Base-by-base conservation (phyloP, 192 early-diverging fungal species). In the Coemansia sp. region DNA sequence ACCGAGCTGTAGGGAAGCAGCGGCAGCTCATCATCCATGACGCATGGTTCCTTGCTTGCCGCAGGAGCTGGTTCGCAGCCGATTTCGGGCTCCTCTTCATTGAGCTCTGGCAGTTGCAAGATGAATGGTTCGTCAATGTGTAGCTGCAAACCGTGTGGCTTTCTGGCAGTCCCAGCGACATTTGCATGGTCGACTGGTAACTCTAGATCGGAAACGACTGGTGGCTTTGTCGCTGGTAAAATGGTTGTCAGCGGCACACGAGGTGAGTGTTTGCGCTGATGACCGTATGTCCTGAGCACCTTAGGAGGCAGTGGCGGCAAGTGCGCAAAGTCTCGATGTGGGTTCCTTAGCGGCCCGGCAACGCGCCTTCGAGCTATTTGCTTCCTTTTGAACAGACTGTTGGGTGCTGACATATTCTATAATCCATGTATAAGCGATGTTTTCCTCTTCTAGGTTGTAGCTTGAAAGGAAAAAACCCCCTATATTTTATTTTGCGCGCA, bases 281-380 rank as follows among this genome's bases (percentile, higher is more conserved):
- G 8, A 44, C 53, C 46, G 23, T 77, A 77, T 20, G 64, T 77
- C n/a, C 46, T 64, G 41, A 60, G 52, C 4, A 72, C 62, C 15
- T 20, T 20, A 3, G 78, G 78, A n/a, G 73, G 78, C 35, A 81
- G 39, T 8, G 78, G 78, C 11, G 78, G 78, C 60, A 75, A 18
- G 38, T 51, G 58, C 6, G 49, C 39, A 55, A 69, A 71, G 39
- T 72, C 60, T 11, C 69, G 56, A 23, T n/a, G 52, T 23, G 72
- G 61, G 35, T 75, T 64, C 15, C 53, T 65, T 18, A 67, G 34
- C 0, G 66, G 62, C 0, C 67, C 72, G 14, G 66, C 72, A 16
- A 80, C 58, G 7, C 77, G 72, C 16, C 64, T 59, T 59, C 9
- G 38, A 15, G 26, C 14, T 26, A 53, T 10, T 12, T 14, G 51